phyloP scores from a whole-genome alignment of 306 rosid species.

The Quercus glauca region DNA sequence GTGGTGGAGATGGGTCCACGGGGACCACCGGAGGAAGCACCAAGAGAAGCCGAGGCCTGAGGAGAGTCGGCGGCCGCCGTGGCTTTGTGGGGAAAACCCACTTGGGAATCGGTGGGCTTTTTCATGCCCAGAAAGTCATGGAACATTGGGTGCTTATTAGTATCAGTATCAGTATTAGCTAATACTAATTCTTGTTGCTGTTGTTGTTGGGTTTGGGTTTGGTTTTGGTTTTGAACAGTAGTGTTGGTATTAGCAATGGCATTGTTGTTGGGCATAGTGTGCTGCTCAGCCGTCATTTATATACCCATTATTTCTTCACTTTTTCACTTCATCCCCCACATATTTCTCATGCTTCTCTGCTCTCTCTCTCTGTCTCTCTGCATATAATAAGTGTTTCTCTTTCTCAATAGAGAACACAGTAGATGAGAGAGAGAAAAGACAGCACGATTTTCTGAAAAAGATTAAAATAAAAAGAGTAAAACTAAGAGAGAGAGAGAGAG shows the following conservation, averaged over 20 bases:
- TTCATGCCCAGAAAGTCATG: conserved; percentile 89
- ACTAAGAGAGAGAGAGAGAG: conserved; percentile 11
- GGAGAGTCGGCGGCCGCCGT: conserved; percentile 34
- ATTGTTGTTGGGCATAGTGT: conserved; percentile 42
- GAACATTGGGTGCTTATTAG: conserved; percentile 37
- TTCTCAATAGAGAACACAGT: neutral
- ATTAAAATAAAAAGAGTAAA: neutral
- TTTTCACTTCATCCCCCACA: neutral
- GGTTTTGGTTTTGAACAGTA: conserved; percentile 7
- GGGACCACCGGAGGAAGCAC: conserved; percentile 55
- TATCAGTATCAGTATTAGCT: conserved; percentile 4
- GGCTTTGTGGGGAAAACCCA: conserved; percentile 36
- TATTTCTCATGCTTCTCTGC: conserved; percentile 25
- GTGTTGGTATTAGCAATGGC: conserved; percentile 4
- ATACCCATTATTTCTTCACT: conserved; percentile 40
- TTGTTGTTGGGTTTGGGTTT: conserved; percentile 17
- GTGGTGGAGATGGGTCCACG: conserved; percentile 74
- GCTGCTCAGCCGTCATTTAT: conserved; percentile 60
- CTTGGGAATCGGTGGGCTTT: conserved; percentile 34
- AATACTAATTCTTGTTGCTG: conserved; percentile 15
- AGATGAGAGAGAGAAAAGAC: conserved; percentile 16
- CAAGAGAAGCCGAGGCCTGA: conserved; percentile 48
- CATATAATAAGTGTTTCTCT: neutral
- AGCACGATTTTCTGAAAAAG: conserved; percentile 49
- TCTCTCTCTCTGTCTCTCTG: neutral